Evolutionary conservation across 2,329 filamentous ascomycete genomes (phyloP).

Genomic region (Coniochaeta pulveracea): DNA sequence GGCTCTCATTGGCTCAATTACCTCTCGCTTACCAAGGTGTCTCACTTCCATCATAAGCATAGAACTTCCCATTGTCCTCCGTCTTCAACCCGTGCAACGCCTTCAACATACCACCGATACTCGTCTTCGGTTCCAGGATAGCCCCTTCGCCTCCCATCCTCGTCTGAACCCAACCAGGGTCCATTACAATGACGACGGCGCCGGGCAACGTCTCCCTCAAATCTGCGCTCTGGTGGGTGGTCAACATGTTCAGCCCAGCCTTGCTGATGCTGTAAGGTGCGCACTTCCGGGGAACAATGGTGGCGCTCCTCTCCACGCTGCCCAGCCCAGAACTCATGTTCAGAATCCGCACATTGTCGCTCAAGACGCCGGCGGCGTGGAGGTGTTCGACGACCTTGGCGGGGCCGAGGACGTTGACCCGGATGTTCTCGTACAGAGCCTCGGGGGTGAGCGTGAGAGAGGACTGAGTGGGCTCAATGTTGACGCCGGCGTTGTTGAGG

Average conservation of each 20-base stretch:
- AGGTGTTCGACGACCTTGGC: conserved; percentile 30
- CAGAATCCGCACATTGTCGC: conserved; percentile 17
- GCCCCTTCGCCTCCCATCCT: conserved; percentile 19
- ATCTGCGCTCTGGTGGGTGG: conserved; percentile 14
- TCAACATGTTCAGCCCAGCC: conserved; percentile 21
- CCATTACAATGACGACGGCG: conserved; percentile 17
- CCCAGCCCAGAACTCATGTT: conserved; percentile 31
- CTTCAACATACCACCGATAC: conserved; percentile 47
- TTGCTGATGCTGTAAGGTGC: conserved; percentile 22
- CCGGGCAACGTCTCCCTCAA: conserved; percentile 14
- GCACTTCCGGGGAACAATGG: conserved; percentile 17
- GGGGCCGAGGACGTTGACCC: conserved; percentile 33
- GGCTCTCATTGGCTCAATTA: too few species aligned
- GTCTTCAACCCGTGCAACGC: conserved; percentile 63
- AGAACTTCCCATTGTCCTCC: conserved; percentile 19
- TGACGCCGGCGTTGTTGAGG: conserved; percentile 22
- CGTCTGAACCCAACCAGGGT: conserved; percentile 24
- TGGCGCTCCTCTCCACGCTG: conserved; percentile 18
- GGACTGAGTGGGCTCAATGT: conserved; percentile 21
- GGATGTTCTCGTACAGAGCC: conserved; percentile 26
- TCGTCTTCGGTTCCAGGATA: conserved; percentile 14
- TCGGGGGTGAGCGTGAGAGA: conserved; percentile 24
- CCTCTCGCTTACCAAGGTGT: conserved; percentile 16
- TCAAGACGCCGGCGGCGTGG: conserved; percentile 14
- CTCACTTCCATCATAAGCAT: conserved; percentile 10